Conservation (phyloP, 345 rosid genomes). For the Lepidium africanum region DNA sequence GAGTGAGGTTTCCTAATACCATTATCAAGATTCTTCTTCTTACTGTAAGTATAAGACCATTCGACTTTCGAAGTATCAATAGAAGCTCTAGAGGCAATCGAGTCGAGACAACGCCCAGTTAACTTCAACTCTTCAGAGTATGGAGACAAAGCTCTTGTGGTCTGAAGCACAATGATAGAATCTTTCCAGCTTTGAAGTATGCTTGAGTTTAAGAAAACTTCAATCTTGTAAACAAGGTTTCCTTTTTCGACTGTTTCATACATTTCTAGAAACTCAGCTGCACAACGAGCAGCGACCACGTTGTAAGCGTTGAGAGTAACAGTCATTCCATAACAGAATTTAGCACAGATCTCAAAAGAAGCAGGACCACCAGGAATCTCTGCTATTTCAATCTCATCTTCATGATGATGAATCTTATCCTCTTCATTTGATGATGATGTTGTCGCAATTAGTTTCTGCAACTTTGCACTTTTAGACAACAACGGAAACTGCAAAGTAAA, state of each 20-base stretch:
- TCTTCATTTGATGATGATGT: constrained; percentile 38
- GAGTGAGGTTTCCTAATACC: constrained; percentile 42
- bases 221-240: constrained; percentile 66
- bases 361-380: constrained; percentile 90
- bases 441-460: constrained; percentile 55
- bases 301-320: constrained; percentile 93
- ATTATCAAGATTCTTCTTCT: constrained; percentile 52
- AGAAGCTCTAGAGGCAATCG: constrained; percentile 55
- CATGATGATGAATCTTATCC: constrained; percentile 26
- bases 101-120: constrained; percentile 56
- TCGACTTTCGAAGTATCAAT: constrained; percentile 57
- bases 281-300: constrained; percentile 81
- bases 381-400: constrained; percentile 59
- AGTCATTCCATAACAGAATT: constrained; percentile 90
- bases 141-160: constrained; percentile 45
- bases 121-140: constrained; percentile 58
- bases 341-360: constrained; percentile 84
- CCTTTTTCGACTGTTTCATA: constrained; percentile 57
- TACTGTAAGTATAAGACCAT: constrained; percentile 73
- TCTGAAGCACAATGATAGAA: constrained; percentile 64
- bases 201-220: constrained; percentile 67
- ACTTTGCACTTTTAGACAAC: constrained; percentile 51
- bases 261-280: constrained; percentile 76
- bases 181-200: constrained; percentile 78
- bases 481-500: constrained; percentile 46